Conservation (phyloP, 495 filamentous ascomycete species). For the Cercophora samala region DNA sequence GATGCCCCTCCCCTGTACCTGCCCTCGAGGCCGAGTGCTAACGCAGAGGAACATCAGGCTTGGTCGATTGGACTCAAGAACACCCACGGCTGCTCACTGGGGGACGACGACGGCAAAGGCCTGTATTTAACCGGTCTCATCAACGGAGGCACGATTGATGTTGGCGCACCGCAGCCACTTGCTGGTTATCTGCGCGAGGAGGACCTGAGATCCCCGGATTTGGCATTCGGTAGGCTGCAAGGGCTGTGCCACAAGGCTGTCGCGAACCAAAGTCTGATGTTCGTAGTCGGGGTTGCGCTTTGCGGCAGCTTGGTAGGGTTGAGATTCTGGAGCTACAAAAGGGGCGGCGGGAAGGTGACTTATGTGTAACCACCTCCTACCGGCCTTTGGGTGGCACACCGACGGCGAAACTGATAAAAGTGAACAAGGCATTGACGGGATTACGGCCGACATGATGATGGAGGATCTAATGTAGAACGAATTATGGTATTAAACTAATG, state of each 20-base stretch:
- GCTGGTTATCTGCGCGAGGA: not conserved
- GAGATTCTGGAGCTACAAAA: not conserved
- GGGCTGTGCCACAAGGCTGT: not conserved
- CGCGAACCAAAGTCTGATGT: not conserved
- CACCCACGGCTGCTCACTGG: conserved; percentile 31
- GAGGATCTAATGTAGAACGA: too few species aligned
- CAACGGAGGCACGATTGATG: conserved; percentile 33
- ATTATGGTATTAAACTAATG: not conserved
- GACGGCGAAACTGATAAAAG: not conserved
- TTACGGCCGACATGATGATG: not conserved
- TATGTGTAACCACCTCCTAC: not conserved
- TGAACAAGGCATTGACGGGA: not conserved
- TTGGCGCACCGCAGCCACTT: not conserved
- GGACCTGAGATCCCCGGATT: not conserved
- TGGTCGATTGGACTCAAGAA: conserved; percentile 44
- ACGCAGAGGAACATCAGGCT: conserved; percentile 32
- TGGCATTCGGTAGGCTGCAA: not conserved
- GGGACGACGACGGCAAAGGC: conserved; percentile 3
- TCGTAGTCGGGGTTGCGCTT: not conserved
- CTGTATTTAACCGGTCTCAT: conserved; percentile 34
- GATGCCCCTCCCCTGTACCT: not conserved
- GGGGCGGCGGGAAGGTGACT: not conserved
- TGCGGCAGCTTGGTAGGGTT: not conserved
- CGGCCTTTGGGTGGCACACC: too few species aligned
- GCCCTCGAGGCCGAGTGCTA: not conserved